phyloP scores from a whole-genome alignment of 1,284 basidiomycete species.

The Hymenochaete sp. region DNA sequence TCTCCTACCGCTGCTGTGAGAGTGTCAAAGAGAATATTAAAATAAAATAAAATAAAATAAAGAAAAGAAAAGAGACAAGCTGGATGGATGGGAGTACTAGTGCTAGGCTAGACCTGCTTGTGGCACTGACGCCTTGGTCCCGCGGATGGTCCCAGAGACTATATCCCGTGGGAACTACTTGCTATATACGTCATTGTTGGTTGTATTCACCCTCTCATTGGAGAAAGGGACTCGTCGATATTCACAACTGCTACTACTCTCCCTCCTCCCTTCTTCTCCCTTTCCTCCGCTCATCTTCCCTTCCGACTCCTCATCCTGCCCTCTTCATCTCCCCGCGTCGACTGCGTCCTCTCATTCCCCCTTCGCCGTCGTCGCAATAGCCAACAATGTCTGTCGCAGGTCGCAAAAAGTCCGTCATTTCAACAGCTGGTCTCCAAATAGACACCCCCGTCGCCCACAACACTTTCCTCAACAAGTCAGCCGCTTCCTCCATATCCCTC shows the following conservation, averaged over 20 bases:
- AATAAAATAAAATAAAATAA: too few relatives aligned
- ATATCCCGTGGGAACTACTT: not conserved
- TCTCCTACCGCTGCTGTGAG: too few relatives aligned
- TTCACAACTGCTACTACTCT: too few relatives aligned
- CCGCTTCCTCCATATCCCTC: conserved; percentile 72
- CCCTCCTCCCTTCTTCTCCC: too few relatives aligned
- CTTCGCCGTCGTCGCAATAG: conserved; percentile 13
- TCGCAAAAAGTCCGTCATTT: conserved; percentile 76
- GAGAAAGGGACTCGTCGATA: too few relatives aligned
- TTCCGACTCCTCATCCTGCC: conserved; percentile 12
- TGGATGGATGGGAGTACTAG: too few relatives aligned
- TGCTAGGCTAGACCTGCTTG: too few relatives aligned
- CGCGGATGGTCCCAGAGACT: too few relatives aligned
- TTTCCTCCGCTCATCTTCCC: not conserved
- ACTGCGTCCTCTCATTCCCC: conserved; percentile 11
- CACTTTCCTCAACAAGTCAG: conserved; percentile 79
- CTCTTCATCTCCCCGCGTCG: conserved; percentile 10
- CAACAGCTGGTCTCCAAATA: conserved; percentile 55
- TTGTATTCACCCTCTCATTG: too few relatives aligned
- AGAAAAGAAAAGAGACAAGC: too few relatives aligned
- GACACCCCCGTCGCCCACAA: conserved; percentile 68
- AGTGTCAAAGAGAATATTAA: too few relatives aligned
- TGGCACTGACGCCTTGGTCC: too few relatives aligned
- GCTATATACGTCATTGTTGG: conserved; percentile 2
- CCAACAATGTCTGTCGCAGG: conserved; percentile 57